Conservation (phyloP, 1,139 yeast genomes). For the Pichia sp. region DNA sequence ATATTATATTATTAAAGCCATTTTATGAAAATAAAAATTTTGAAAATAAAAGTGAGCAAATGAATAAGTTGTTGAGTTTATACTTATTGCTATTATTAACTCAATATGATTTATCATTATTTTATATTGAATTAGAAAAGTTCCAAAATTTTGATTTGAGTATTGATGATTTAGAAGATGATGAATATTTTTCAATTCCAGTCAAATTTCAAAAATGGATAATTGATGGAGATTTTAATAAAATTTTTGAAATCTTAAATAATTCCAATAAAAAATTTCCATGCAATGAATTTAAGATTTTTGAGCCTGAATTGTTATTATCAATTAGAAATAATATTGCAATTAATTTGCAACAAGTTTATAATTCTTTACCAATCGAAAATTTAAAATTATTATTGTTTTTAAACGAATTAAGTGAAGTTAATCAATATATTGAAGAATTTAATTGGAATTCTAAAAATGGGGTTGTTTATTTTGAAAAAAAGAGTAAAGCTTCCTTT, state of each 20-base stretch:
- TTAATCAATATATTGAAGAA: slow-evolving; percentile 53
- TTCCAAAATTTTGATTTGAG: slow-evolving; percentile 48
- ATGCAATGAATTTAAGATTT: slow-evolving; percentile 53
- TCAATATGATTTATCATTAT: slow-evolving; percentile 77
- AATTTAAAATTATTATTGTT: slow-evolving; percentile 80
- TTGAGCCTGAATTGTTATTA: slow-evolving; percentile 57
- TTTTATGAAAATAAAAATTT: slow-evolving; percentile 47
- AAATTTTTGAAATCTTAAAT: slow-evolving; percentile 74
- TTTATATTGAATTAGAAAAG: slow-evolving; percentile 82
- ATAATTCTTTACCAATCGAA: slow-evolving; percentile 66
- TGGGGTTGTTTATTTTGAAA: slow-evolving; percentile 55
- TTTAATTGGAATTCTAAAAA: slow-evolving; percentile 59
- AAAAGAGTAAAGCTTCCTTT: slow-evolving; percentile 14
- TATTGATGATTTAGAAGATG: slow-evolving; percentile 52
- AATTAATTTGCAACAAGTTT: slow-evolving; percentile 76
- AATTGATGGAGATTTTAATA: slow-evolving; percentile 94
- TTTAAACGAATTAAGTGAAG: slow-evolving; percentile 58
- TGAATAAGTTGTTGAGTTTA: slow-evolving; percentile 71
- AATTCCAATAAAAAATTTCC: slow-evolving; percentile 34
- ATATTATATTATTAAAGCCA: slow-evolving; percentile 68
- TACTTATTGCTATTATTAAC: slow-evolving; percentile 71
- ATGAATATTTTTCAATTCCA: slow-evolving; percentile 67
- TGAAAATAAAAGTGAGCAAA: slow-evolving; percentile 54
- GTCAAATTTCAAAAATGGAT: slow-evolving; percentile 85
- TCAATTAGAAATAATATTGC: slow-evolving; percentile 86